Conservation (phyloP, 306 rosid genomes). For the Trifolium repens region DNA sequence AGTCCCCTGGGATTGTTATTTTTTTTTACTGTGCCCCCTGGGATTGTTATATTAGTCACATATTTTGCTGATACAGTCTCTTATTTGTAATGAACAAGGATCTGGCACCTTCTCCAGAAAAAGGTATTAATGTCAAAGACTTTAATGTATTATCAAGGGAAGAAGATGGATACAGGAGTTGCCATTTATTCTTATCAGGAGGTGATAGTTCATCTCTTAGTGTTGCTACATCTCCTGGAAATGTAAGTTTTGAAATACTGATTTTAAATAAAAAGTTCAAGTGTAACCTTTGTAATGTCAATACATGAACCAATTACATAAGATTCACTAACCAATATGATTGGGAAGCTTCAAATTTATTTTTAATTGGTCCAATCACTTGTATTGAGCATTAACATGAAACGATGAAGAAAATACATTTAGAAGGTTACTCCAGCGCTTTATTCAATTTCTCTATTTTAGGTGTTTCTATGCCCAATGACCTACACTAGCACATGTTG, state of each 20-base stretch:
- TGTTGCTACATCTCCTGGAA: conserved; percentile 61
- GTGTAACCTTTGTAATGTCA: conserved; percentile 29
- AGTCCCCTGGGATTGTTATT: conserved; percentile 21
- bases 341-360: conserved; percentile 3
- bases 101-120: conserved; percentile 41
- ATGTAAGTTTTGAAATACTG: conserved; percentile 56
- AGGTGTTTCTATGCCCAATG: conserved; percentile 13
- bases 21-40: too few species aligned
- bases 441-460: conserved; percentile 35
- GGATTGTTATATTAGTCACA: conserved; percentile 20
- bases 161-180: conserved; percentile 57
- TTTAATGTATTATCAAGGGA: conserved; percentile 51
- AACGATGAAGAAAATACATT: conserved; percentile 20
- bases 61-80: conserved; percentile 39
- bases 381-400: conserved; percentile 28
- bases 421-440: conserved; percentile 27
- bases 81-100: conserved; percentile 54
- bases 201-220: conserved; percentile 58
- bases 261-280: conserved; percentile 9
- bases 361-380: conserved; percentile 21
- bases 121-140: conserved; percentile 37
- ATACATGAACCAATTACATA: neutral
- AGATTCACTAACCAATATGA: conserved; percentile 7
- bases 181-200: conserved; percentile 72
- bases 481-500: neutral